phyloP scores from a whole-genome alignment of 768 basidiomycete genomes.

The Leucocoprinus birnbaumii region DNA sequence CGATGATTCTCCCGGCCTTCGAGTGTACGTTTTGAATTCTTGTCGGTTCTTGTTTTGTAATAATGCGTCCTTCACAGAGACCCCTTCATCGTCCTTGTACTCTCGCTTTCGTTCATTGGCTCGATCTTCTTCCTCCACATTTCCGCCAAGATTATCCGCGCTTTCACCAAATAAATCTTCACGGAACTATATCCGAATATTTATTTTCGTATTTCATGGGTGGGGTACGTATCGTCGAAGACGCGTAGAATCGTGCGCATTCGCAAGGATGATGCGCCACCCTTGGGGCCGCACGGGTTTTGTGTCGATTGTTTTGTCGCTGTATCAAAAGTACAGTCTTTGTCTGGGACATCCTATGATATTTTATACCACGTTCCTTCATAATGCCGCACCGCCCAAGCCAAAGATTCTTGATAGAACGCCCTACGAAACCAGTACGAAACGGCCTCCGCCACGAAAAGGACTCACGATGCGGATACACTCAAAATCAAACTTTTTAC shows the following conservation, averaged over 20 bases:
- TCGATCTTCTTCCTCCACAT: slow-evolving; percentile 99
- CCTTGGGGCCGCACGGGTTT: slow-evolving; percentile 21
- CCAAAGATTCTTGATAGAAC: too few species aligned
- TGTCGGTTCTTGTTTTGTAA: slow-evolving; percentile 1
- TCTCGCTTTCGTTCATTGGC: slow-evolving; percentile 94
- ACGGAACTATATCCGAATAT: neutral
- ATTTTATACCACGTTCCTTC: slow-evolving; percentile 28
- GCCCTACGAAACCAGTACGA: too few species aligned
- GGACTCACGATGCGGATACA: neutral
- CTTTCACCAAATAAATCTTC: slow-evolving; percentile 73
- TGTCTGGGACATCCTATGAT: slow-evolving; percentile 24
- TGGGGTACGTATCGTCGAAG: neutral
- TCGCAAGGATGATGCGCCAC: slow-evolving; percentile 10
- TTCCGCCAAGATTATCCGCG: slow-evolving; percentile 89
- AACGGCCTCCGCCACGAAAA: too few species aligned
- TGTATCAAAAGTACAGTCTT: slow-evolving; percentile 36
- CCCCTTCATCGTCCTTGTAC: slow-evolving; percentile 94
- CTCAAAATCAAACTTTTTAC: neutral
- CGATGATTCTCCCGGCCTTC: slow-evolving; percentile 93
- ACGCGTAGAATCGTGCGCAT: slow-evolving; percentile 7
- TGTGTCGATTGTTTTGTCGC: slow-evolving; percentile 17
- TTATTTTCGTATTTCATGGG: slow-evolving; percentile 7
- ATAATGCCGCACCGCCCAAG: too few species aligned
- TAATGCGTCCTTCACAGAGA: slow-evolving; percentile 51
- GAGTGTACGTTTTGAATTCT: slow-evolving; percentile 60